Conservation (phyloP, 208 protist genomes). For the Strigomonas culicis region DNA sequence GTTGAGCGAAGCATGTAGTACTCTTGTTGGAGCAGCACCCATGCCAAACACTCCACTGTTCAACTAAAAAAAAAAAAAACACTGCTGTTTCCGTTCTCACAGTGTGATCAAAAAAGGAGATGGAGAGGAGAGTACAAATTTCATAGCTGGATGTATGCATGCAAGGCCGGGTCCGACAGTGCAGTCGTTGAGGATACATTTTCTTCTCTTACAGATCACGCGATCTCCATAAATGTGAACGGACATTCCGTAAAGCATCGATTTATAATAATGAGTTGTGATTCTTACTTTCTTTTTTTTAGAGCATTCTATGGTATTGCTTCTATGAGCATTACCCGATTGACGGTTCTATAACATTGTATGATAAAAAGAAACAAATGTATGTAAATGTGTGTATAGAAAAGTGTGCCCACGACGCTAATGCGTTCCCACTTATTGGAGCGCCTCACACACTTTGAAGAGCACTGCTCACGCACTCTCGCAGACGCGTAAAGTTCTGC, state of each 20-base stretch:
- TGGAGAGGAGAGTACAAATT: no score
- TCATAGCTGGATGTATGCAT: no score
- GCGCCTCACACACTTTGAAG: constrained; percentile 37
- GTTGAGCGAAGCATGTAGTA: constrained; percentile 46
- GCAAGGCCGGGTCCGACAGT: no score
- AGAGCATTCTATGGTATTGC: background rate
- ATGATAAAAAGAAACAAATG: background rate
- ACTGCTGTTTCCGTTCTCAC: background rate
- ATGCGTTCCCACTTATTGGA: no score
- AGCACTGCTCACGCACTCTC: constrained; percentile 59
- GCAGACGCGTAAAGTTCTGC: constrained; percentile 65
- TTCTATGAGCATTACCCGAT: background rate
- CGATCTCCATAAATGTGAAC: no score
- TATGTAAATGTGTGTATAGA: constrained; percentile 2
- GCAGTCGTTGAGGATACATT: no score
- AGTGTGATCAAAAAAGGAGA: no score
- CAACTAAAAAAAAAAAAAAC: constrained; percentile 3
- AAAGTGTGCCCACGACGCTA: background rate
- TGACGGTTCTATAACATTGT: background rate
- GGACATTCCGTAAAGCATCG: no score
- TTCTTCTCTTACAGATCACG: no score
- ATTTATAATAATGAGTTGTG: no score
- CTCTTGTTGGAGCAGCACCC: background rate
- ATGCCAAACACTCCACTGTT: background rate
- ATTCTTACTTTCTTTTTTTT: background rate